phyloP scores from a whole-genome alignment of 495 filamentous ascomycete genomes.

The Trichocladium uniseriatum region DNA sequence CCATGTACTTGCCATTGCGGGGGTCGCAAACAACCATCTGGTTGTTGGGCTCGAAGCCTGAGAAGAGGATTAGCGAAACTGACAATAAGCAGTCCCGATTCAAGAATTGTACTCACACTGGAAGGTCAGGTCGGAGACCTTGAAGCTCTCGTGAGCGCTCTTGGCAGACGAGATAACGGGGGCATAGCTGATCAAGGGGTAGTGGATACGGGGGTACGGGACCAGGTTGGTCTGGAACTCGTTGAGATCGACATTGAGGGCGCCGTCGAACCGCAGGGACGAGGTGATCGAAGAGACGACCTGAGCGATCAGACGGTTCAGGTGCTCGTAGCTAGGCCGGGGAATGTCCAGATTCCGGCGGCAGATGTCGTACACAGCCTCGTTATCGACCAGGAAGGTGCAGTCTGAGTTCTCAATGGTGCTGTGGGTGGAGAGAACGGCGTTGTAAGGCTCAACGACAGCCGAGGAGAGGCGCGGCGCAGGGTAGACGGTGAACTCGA shows the following conservation, averaged over 20 bases:
- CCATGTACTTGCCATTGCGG: constrained; percentile 92
- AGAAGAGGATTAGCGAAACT: neutral
- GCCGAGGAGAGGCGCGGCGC: constrained; percentile 77
- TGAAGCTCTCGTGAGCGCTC: constrained; percentile 86
- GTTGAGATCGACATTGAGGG: constrained; percentile 84
- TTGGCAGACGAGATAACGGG: constrained; percentile 74
- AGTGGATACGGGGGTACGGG: constrained; percentile 86
- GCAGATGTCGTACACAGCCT: constrained; percentile 90
- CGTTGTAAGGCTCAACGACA: constrained; percentile 90
- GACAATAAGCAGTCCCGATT: neutral
- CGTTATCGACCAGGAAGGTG: constrained; percentile 88
- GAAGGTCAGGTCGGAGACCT: constrained; percentile 77
- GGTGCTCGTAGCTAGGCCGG: constrained; percentile 75
- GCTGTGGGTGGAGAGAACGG: constrained; percentile 83
- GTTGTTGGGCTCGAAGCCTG: constrained; percentile 86
- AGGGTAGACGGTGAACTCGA: constrained; percentile 86
- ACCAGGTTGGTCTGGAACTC: constrained; percentile 95
- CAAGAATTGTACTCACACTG: constrained; percentile 53
- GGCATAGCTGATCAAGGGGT: constrained; percentile 81
- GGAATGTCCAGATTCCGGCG: constrained; percentile 81
- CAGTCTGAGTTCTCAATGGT: constrained; percentile 92
- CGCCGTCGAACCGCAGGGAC: constrained; percentile 81
- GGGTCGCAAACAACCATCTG: constrained; percentile 95
- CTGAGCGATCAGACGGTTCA: constrained; percentile 86
- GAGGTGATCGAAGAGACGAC: constrained; percentile 88